Evolutionary conservation across 331 rosid species (phyloP), one percentile per base, ranked within the genome.

Genomic region (Rosa hybrid): DNA sequence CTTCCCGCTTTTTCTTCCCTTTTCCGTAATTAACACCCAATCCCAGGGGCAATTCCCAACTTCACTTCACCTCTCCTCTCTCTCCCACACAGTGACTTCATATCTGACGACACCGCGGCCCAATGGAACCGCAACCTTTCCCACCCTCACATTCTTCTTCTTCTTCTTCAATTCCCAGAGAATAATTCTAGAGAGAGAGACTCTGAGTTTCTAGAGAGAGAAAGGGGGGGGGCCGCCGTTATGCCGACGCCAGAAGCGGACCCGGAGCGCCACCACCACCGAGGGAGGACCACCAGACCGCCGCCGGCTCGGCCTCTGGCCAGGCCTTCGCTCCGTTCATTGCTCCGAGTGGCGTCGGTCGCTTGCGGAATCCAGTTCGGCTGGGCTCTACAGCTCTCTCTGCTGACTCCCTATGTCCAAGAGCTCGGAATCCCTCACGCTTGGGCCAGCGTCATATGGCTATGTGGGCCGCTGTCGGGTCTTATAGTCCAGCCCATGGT

Each of bases 381-480:
- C 9, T 95, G 99, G 98, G 99, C 98, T 45, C 48, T 93, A 53
- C 98, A 96, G 90, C 93, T 96, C 13, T 96, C 98, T 56, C 92
- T 96, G 23, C 77, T 93, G 62, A 96, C 94, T 3, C 98, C 99
- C 0, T 96, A 96, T 79, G 94, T 96, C 57, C 99, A 96, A 83
- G 97, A 96, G 89, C 93, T 96, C 18, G 99, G 99, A 17, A 89
- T 96, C 75, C 91, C 98, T 18, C 98, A 96, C 81, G 97, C 92
- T 4, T 93, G 98, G 99, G 89, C 96, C 49, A 91, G 99, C 79
- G 45, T 96, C 65, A 90, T 93, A 76, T 96, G 98, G 99, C 90
- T 91, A 0, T 93, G 99, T 18, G 97, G 99, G 9, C 98, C 97
- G 2, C 89, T 96, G 46, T 96, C 97, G 1, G 97, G 98, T 8